phyloP scores from a whole-genome alignment of 2,329 filamentous ascomycete species.

The Penicillium rolfsii region DNA sequence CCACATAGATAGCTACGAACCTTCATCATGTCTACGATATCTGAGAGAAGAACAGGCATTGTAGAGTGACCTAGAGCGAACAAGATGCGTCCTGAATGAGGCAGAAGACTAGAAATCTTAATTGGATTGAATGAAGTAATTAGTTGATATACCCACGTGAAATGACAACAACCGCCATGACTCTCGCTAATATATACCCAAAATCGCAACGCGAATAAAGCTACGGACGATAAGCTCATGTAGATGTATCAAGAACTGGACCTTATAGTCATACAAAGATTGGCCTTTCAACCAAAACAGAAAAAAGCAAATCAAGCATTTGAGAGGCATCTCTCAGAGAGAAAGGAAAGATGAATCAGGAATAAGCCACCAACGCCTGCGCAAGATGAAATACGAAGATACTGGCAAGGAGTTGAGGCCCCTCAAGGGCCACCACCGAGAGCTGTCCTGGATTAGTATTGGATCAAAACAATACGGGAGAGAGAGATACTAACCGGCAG shows the following conservation, averaged over 20 bases:
- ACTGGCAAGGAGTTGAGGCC: background rate
- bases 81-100: no score
- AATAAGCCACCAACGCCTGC: background rate
- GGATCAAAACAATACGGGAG: background rate
- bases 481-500: slow-evolving; percentile 51
- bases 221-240: background rate
- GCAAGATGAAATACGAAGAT: background rate
- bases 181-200: background rate
- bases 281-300: background rate
- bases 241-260: background rate
- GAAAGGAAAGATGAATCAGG: background rate
- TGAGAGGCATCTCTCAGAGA: background rate
- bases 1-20: no score
- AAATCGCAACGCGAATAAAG: background rate
- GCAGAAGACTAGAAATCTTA: background rate
- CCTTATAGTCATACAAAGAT: background rate
- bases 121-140: background rate
- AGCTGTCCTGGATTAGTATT: background rate
- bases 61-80: no score
- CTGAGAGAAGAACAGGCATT: no score
- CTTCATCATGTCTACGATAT: no score
- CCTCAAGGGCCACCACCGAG: slow-evolving; percentile 7
- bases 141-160: background rate
- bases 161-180: background rate
- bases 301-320: background rate